Base-by-base conservation (phyloP, 129 eudicot genomes). In the Deinandra increscens region DNA sequence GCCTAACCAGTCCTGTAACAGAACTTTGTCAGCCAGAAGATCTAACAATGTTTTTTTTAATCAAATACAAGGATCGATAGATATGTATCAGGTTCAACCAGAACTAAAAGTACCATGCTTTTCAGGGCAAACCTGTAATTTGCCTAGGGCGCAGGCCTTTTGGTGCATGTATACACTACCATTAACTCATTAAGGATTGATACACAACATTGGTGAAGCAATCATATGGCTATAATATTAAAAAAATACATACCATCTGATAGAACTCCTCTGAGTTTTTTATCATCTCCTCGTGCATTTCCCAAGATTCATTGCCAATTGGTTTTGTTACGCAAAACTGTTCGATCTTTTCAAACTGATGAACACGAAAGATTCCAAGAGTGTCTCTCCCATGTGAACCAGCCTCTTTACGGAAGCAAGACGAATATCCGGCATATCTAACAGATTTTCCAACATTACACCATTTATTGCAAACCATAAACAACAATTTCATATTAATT, bases 381-480 rank as follows among this genome's bases (percentile, higher is more conserved):
- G 98, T 93, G 71, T 93, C 98, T 53, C 96, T 84, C 14, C 98
- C 98, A 78, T 93, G 98, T 26, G 98, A 86, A 36, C 98, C 98
- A 53, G 98, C 98, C 70, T 93, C 98, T 71, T 93, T 93, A 5
- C 98, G 91, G 82, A 89, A 93, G 89, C 98, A 93, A 2, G 98
- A 82, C 0, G 96, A 93, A 64, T 89, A 89, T 68, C 98, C 98
- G 76, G 95, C 98, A 85, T 93, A 93, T 64, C 98, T 92, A 73
- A 72, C 5, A 39, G 41, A 26, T 39, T 31, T 31, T 39, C 22
- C 65, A 60, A 29, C 19, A 61, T 50, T 50, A 50, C 56, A 50
- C 9, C 56, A 50, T 17, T 18, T 50, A 7, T n/a, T n/a, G n/a
- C n/a, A n/a, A 4, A 36, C 39, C 39, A 3, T 36, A 36, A 36